phyloP scores from a whole-genome alignment of 2,329 filamentous ascomycete species.

The Fusarium drepaniforme region DNA sequence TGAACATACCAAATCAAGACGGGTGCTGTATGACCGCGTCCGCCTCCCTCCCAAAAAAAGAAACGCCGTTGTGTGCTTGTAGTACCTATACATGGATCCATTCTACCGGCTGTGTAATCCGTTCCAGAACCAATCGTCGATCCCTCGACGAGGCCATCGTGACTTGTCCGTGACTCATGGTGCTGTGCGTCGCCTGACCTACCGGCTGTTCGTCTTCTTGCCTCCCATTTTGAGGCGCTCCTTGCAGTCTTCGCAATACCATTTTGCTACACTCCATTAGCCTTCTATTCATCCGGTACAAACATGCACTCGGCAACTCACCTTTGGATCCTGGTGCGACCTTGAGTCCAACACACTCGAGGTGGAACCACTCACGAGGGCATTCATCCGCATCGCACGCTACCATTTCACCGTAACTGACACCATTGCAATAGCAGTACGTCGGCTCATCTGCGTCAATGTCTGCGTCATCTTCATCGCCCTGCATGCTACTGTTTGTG shows the following conservation, averaged over 20 bases:
- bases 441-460: constrained; percentile 78
- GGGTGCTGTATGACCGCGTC: constrained; percentile 30
- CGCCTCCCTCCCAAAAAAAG: constrained; percentile 25
- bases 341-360: constrained; percentile 83
- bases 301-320: constrained; percentile 58
- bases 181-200: constrained; percentile 30
- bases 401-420: constrained; percentile 88
- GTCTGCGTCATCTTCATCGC: constrained; percentile 62
- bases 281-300: constrained; percentile 2
- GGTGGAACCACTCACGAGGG: constrained; percentile 84
- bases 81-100: constrained; percentile 35
- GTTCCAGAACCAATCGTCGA: constrained; percentile 27
- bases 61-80: constrained; percentile 39
- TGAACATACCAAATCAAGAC: constrained; percentile 25
- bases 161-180: constrained; percentile 27
- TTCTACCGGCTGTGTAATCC: constrained; percentile 23
- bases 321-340: constrained; percentile 82
- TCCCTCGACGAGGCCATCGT: constrained; percentile 26
- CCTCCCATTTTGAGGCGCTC: constrained; percentile 69
- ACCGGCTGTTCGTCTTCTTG: constrained; percentile 64
- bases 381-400: constrained; percentile 82
- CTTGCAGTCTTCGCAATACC: constrained; percentile 86
- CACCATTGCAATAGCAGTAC: constrained; percentile 84
- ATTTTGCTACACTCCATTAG: constrained; percentile 72
- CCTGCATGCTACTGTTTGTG: constrained; percentile 56